Conservation (phyloP, 495 filamentous ascomycete genomes). For the Achaetomiella virescens region DNA sequence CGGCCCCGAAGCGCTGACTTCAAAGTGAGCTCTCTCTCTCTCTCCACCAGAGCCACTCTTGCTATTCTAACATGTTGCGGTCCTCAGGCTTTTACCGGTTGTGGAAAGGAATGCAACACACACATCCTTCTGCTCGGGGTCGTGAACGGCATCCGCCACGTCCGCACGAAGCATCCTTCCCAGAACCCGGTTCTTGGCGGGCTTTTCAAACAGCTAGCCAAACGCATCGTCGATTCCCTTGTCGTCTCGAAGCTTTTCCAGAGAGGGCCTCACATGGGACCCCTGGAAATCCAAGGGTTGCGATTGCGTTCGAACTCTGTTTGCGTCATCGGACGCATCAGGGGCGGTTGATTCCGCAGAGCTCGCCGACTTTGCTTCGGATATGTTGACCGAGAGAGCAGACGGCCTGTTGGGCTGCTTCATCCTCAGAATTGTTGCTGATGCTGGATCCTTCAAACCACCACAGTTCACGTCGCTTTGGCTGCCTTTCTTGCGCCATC, state of each 20-base stretch:
- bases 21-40: neutral
- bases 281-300: neutral
- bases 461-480: constrained; percentile 14
- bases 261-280: neutral
- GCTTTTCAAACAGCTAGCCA: constrained; percentile 1
- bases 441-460: constrained; percentile 3
- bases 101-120: constrained; percentile 12
- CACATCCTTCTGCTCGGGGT: constrained; percentile 11
- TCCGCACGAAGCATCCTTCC: neutral
- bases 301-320: neutral
- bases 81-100: constrained; percentile 8
- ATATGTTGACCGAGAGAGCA: neutral
- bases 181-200: neutral
- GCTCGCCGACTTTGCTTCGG: constrained; percentile 8
- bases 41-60: neutral
- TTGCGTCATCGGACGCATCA: neutral
- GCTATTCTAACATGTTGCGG: neutral
- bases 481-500: constrained; percentile 15
- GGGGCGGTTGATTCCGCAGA: neutral
- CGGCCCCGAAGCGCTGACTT: neutral
- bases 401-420: constrained; percentile 10
- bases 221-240: constrained; percentile 1
- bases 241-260: constrained; percentile 8
- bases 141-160: constrained; percentile 5
- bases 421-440: constrained; percentile 8